phyloP scores from a whole-genome alignment of 2,329 filamentous ascomycete genomes.

The Leptographium wingfieldii region DNA sequence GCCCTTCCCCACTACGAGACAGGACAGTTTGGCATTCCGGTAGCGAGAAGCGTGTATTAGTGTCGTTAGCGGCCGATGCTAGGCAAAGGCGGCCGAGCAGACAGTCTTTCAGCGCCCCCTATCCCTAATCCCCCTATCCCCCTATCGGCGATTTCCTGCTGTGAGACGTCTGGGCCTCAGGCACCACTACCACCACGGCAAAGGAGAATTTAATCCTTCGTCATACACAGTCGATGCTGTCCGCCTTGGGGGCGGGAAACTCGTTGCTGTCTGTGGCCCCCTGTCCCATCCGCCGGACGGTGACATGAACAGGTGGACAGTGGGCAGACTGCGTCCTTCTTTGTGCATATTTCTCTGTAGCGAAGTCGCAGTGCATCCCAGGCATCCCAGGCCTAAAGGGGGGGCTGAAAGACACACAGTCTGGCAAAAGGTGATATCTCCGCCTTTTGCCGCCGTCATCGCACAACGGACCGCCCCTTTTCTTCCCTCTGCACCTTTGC shows the following conservation, averaged over 20 bases:
- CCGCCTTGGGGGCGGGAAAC: too few relatives aligned
- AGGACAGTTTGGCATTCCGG: background rate
- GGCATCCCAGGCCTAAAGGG: too few relatives aligned
- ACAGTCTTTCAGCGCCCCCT: background rate
- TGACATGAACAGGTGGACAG: slow-evolving; percentile 7
- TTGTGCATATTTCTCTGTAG: background rate
- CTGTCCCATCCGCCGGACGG: background rate
- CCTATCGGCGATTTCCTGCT: background rate
- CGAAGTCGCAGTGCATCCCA: too few relatives aligned
- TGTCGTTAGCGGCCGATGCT: background rate
- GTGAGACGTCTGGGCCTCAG: background rate
- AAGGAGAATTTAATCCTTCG: too few relatives aligned
- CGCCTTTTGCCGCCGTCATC: slow-evolving; percentile 5
- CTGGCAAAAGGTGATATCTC: background rate
- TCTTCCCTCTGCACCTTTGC: background rate
- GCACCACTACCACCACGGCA: too few relatives aligned
- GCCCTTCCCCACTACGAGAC: background rate
- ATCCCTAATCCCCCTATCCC: too few relatives aligned
- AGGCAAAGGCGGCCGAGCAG: too few relatives aligned
- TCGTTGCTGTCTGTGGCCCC: too few relatives aligned
- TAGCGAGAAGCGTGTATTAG: background rate
- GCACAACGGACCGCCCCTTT: slow-evolving; percentile 3
- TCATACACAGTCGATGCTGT: too few relatives aligned
- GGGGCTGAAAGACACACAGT: too few relatives aligned
- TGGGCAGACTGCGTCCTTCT: background rate